Evolutionary conservation across 23 red algal species (phyloP), one percentile per base, ranked within the genome.

Genomic region (Gracilaria domingensis): DNA sequence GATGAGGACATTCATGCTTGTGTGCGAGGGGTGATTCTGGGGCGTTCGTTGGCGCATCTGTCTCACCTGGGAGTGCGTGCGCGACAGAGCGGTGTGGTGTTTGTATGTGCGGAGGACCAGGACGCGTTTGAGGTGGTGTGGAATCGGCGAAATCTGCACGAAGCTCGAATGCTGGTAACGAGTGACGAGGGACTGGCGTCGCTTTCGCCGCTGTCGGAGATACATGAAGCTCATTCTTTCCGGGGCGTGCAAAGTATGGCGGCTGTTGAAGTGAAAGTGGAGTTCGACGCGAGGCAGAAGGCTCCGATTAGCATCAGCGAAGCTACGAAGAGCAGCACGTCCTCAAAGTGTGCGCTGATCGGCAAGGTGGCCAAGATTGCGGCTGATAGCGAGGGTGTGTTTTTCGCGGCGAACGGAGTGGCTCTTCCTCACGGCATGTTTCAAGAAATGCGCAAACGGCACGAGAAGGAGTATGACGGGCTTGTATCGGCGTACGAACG

Each of bases 41-140:
- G 86, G 1, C 87, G 88, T 12, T 73, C 87, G 16, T 45, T 96
- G 71, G 87, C 94, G 20, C 94, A 96, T 77, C 60, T 96, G 8
- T 90, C 85, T 20, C 94, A 96, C 51, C 75, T 96, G 1, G 94
- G 94, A 12, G 94, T 96, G 34, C 53, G 94, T 6, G 94, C 94
- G 20, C 94, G 94, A 76, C 94, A 96, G 66, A 87, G 86, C 58
- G 88, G 75, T 8, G 86, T 91, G 17, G 81, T 96, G 12, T 96
- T 96, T 83, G 88, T 96, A 30, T 92, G 88, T 34, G 80, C 94
- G 1, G 94, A 96, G 35, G 94, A 96, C 13, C 70, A 34, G 26
- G 75, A 53, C 25, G 77, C 54, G 23, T 95, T 95, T 39, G 84
- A 83, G 29, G 57, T 50, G 74, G 61, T 95, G 40, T 93, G 79